Evolutionary conservation across 345 rosid species (phyloP).

Genomic region (Bruguiera parviflora): DNA sequence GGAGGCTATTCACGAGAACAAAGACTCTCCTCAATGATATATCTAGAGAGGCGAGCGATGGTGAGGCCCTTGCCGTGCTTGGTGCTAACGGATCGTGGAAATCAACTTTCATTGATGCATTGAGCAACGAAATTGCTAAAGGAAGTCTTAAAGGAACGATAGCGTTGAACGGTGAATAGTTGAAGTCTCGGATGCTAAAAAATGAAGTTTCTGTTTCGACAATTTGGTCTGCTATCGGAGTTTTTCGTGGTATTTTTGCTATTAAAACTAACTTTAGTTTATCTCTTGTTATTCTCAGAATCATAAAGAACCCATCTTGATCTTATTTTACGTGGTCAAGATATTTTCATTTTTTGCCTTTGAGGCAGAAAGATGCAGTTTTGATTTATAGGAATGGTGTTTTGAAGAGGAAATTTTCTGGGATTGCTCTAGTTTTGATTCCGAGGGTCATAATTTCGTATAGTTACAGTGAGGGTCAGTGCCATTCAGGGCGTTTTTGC

Average conservation of each 20-base stretch:
- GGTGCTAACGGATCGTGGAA: constrained; percentile 96
- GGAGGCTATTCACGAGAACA: constrained; percentile 35
- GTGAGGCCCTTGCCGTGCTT: constrained; percentile 82
- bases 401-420: constrained; percentile 13
- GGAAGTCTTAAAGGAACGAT: constrained; percentile 69
- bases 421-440: constrained; percentile 8
- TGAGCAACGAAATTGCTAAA: constrained; percentile 78
- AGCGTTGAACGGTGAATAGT: constrained; percentile 59
- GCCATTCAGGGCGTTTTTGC: constrained; percentile 24
- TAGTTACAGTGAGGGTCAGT: constrained; percentile 5
- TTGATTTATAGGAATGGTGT: constrained; percentile 17
- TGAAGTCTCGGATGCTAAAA: constrained; percentile 71
- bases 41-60: constrained; percentile 82
- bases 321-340: constrained; percentile 10
- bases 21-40: constrained; percentile 73
- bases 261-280: not conserved
- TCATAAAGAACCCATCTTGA: constrained; percentile 4
- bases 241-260: too few species aligned
- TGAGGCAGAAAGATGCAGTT: constrained; percentile 16
- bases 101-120: constrained; percentile 73
- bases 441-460: constrained; percentile 14
- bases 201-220: too few species aligned
- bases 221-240: too few species aligned
- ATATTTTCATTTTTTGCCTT: constrained; percentile 5
- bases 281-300: constrained; percentile 31